Base-by-base conservation (phyloP, 2,329 filamentous ascomycete genomes). In the Blastomyces gilchristii region DNA sequence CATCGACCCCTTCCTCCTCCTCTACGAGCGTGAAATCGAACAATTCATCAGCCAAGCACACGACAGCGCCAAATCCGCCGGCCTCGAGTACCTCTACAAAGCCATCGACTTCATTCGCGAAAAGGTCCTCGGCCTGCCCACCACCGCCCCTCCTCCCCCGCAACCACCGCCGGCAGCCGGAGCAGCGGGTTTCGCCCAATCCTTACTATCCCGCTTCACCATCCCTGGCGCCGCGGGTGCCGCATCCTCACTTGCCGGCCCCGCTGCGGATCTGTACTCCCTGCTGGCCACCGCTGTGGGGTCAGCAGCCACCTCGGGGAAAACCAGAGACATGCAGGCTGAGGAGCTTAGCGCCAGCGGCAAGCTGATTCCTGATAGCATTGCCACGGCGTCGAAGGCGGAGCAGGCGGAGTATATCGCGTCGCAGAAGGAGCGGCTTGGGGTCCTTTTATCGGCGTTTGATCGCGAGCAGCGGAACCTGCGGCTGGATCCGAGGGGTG, bases 11-110 rank as follows among this genome's bases (percentile, higher is more conserved):
- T 96, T 93, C 79, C 86, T 99, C 59, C 82, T 86, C 70, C 83
- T 91, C 65, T 93, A 99, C 75, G 94, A 97, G 77, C 76, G 82
- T 53, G 85, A 90, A 68, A 97, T 99, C 75, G 94, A 99, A 72
- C 85, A 90, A 65, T 87, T 96, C 72, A 97, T 97, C 74, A 87
- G 87, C 67, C 84, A 86, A 65, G 82, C 87, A 50, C 92, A 97
- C 75, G 89, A 91, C 68, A 86, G 87, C 63, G 85, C 90, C 65
- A 89, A 87, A 76, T 80, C 85, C 18, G 86, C 90, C 49, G 92
- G 93, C 50, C 80, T 96, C 64, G 81, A 86, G 68, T 92, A 91
- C 74, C 76, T 92, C 66, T 88, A 88, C 72, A 82, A 84, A 68
- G 83, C 83, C 60, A 84, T 92, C 69, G 88, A 91, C 67, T 76